Evolutionary conservation across 306 rosid species (phyloP), one percentile per base, ranked within the genome.

Genomic region (Sechiopsis laciniata): DNA sequence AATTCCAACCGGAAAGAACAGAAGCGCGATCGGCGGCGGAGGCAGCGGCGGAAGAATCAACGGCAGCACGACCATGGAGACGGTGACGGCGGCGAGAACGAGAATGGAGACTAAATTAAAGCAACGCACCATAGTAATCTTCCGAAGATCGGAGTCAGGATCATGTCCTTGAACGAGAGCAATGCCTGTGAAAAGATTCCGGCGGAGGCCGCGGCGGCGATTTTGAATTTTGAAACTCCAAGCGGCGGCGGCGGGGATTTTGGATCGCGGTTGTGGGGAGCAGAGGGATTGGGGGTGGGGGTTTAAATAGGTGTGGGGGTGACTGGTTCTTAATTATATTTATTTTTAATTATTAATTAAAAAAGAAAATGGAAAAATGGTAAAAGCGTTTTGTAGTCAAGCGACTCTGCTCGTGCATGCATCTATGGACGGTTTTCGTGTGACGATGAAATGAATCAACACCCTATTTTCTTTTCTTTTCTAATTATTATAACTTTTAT

Each of bases 1-100:
- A 62, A 88, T 76, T 42, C 93, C 93, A 10, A 88, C 85, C 3
- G 94, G 90, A 22, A 88, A 88, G 84, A 88, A 83, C 7, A 88
- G 86, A 1, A 88, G 75, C 26, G 79, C 83, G 63, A 88, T 4
- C 16, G 90, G 94, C 46, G 90, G 94, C 9, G 89, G 94, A 0
- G 94, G 94, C 0, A 88, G 79, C 67, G 94, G 94, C 35, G 94
- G 94, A 6, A 88, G 55, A 58, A 88, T 66, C 35, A 86, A 72
- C 15, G 90, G 94, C 21, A 88, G 73, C 0, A 88, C 74, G 26
- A 86, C 84, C 94, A 88, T 84, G 0, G 89, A 86, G 0, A 78
- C 85, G 10, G 90, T 77, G 2, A 88, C 71, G 22, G 84, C 84
- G 48, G 58, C 80, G 37, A 88, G 83, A 9, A 86, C 19, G 40